Evolutionary conservation across 345 rosid genomes (phyloP), one percentile per base, ranked within the genome.

Genomic region (Isatis tinctoria): DNA sequence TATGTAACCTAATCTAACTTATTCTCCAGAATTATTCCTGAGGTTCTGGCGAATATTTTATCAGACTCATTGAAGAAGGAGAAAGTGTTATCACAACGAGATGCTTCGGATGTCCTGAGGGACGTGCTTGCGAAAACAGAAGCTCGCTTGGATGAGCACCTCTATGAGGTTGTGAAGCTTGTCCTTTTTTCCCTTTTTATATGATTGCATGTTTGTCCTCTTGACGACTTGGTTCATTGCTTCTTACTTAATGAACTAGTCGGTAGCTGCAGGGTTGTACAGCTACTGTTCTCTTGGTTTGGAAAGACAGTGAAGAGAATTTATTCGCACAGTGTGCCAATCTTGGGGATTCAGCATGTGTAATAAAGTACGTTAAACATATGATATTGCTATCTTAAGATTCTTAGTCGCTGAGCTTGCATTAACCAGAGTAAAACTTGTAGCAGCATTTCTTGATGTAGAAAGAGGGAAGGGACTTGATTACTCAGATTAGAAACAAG

Each of bases 291-390:
- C 99, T 92, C 78, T 85, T 92, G 80, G 83, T 96, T 69, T 96
- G 99, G 99, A 74, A 74, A 36, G 87, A 80, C 69, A 78, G 60
- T 51, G 80, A 79, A 60, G 82, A 72, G 71, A 81, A 73, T 43
- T 79, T 90, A 74, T 87, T 84, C 78, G 91, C 83, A 17, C 99
- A 90, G 48, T 96, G 99, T 82, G 97, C 97, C 35, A 96, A 96
- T 70, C 81, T 92, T 69, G 99, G 99, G 59, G 99, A 92, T 78
- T 92, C 99, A 51, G 93, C 91, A 60, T 96, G 98, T 76, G 67
- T 89, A 53, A 76, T 92, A 65, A 82, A 85, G 99, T 90, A 95
- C 11, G 97, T 70, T 59, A 60, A 77, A 56, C 16, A 32, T 18
- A 45, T 82, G 8, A 41, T 39, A 12, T 61, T 67, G 48, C 70